A percentile compares a stretch with the other conserved stretches of the same genome.
phyloP scores from a whole-genome alignment of 495 filamentous ascomycete genomes.

The Aspergillus sclerotioniger region DNA sequence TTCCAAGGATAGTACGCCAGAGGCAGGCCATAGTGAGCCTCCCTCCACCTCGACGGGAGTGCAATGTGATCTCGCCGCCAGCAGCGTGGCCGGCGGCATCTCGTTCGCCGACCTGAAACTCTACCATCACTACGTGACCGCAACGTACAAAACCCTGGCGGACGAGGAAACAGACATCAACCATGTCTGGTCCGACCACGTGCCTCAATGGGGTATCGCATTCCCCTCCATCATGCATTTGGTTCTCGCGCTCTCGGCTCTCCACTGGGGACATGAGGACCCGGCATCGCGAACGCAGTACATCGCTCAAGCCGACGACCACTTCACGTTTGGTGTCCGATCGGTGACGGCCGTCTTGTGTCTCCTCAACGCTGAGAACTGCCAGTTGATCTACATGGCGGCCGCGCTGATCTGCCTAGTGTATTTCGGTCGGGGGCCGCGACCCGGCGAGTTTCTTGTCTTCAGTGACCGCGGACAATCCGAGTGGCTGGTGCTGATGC shows the following conservation, averaged over 20 bases:
- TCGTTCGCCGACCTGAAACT: constrained; percentile 28
- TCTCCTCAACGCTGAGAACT: constrained; percentile 36
- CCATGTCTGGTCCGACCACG: constrained; percentile 35
- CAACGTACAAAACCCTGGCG: constrained; percentile 17
- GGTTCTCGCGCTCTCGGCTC: constrained; percentile 42
- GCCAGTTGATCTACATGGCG: constrained; percentile 46
- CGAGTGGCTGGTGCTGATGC: constrained; percentile 46
- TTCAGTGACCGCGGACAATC: constrained; percentile 37
- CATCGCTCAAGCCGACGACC: constrained; percentile 38
- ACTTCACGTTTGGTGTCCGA: constrained; percentile 46
- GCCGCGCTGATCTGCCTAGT: constrained; percentile 45
- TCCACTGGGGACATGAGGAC: constrained; percentile 40
- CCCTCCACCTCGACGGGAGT: constrained; percentile 8
- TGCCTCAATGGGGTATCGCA: constrained; percentile 41
- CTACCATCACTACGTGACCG: constrained; percentile 23
- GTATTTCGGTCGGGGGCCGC: constrained; percentile 45
- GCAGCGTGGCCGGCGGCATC: constrained; percentile 14
- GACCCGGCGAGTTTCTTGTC: constrained; percentile 40
- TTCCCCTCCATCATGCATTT: constrained; percentile 48
- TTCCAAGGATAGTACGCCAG: background rate
- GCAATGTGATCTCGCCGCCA: constrained; percentile 17
- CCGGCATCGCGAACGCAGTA: constrained; percentile 30
- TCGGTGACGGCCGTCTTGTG: constrained; percentile 40
- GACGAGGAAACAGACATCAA: constrained; percentile 12
- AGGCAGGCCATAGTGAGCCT: background rate